Percentiles rank a stretch among this genome's conserved stretches.
phyloP scores from a whole-genome alignment of 1,284 basidiomycete genomes.

The Ceratobasidium sp. region DNA sequence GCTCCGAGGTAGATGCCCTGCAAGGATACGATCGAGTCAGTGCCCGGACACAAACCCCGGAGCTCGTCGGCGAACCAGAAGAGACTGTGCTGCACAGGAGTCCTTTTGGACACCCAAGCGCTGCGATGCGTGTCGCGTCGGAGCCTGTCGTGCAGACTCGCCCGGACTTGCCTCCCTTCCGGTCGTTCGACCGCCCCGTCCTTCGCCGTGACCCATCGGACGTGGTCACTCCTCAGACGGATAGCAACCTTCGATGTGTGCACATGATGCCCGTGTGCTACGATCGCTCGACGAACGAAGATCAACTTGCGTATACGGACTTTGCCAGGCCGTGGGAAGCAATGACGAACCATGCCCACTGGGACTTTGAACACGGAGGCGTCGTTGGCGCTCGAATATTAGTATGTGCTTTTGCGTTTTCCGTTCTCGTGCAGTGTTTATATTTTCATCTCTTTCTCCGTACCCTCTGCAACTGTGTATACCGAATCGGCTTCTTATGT shows the following conservation, averaged over 20 bases:
- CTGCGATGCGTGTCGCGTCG: slow-evolving; percentile 16
- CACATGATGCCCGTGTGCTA: slow-evolving; percentile 6
- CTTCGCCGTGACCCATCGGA: too few species aligned
- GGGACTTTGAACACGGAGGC: slow-evolving; percentile 32
- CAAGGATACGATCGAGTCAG: slow-evolving; percentile 16
- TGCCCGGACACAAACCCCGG: slow-evolving; percentile 6
- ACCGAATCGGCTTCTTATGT: too few species aligned
- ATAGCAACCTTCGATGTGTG: slow-evolving; percentile 27
- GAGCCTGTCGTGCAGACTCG: slow-evolving; percentile 12
- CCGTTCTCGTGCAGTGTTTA: too few species aligned
- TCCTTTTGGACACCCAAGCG: slow-evolving; percentile 14
- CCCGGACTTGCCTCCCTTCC: background rate
- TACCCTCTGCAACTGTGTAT: too few species aligned
- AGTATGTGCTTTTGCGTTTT: background rate
- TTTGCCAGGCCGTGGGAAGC: slow-evolving; percentile 27
- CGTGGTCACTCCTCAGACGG: background rate
- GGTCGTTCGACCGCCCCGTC: slow-evolving; percentile 3
- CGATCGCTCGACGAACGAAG: slow-evolving; percentile 1
- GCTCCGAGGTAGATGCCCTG: slow-evolving; percentile 11
- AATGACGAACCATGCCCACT: background rate
- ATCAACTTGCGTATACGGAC: slow-evolving; percentile 24
- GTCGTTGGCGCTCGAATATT: slow-evolving; percentile 2
- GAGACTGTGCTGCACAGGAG: slow-evolving; percentile 29
- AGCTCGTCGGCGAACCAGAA: background rate
- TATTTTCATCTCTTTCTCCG: too few species aligned